Percentiles rank a stretch among this genome's conserved stretches.
Evolutionary conservation across 2,329 filamentous ascomycete species (phyloP).

Genomic region (Cladosporium colombiae): DNA sequence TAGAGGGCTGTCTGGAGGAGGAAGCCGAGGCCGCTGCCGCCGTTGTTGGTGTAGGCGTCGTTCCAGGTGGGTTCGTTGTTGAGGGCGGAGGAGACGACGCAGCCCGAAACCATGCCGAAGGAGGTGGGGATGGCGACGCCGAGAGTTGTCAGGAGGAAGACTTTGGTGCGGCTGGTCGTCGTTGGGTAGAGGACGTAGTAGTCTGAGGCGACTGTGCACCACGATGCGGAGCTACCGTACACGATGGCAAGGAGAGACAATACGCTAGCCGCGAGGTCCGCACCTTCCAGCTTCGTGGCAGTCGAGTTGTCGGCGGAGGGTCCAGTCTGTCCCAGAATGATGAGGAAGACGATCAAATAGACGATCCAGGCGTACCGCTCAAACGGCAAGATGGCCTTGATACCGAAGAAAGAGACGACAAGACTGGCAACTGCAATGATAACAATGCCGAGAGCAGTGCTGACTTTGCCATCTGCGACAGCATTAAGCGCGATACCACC

Average conservation of each 20-base stretch:
- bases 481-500: constrained; percentile 45
- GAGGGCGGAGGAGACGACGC: constrained; percentile 37
- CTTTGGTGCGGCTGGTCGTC: constrained; percentile 41
- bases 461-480: constrained; percentile 46
- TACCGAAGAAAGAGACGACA: constrained; percentile 43
- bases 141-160: constrained; percentile 46
- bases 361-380: constrained; percentile 54
- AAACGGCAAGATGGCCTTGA: constrained; percentile 48
- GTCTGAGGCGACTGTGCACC: constrained; percentile 45
- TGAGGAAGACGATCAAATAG: constrained; percentile 50
- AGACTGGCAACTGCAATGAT: constrained; percentile 44
- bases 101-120: constrained; percentile 49
- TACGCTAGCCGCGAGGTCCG: constrained; percentile 32
- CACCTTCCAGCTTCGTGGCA: constrained; percentile 31
- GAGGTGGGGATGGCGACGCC: constrained; percentile 45
- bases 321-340: constrained; percentile 51
- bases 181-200: constrained; percentile 48
- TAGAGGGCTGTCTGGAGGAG: constrained; percentile 49
- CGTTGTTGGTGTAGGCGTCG: constrained; percentile 44
- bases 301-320: constrained; percentile 27
- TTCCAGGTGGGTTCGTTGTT: constrained; percentile 45
- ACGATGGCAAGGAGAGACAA: constrained; percentile 39
- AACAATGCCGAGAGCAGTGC: constrained; percentile 47
- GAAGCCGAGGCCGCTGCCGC: constrained; percentile 44
- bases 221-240: constrained; percentile 43